Evolutionary conservation across 2,329 filamentous ascomycete species (phyloP).

Genomic region (Cercospora beticola): DNA sequence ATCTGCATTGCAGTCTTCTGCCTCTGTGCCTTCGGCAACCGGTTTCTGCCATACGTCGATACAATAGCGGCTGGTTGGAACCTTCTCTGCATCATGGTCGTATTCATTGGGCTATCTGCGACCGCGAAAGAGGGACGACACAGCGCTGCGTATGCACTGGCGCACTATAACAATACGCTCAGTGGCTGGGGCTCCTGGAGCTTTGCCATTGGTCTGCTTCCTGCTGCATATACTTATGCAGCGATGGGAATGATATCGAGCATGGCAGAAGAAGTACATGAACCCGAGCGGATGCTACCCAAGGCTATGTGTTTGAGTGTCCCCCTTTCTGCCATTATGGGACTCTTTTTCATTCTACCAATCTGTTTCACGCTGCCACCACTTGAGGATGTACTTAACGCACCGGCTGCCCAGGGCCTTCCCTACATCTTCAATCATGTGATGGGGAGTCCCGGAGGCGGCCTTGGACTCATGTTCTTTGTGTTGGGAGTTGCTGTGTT

Average conservation of each 20-base stretch:
- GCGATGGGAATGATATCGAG: constrained; percentile 63
- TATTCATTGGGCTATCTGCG: constrained; percentile 57
- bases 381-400: constrained; percentile 46
- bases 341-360: constrained; percentile 57
- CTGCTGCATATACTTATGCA: constrained; percentile 40
- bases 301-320: constrained; percentile 54
- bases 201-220: constrained; percentile 63
- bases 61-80: constrained; percentile 57
- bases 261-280: constrained; percentile 61
- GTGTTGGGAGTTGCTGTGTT: constrained; percentile 54
- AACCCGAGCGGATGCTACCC: constrained; percentile 55
- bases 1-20: constrained; percentile 64
- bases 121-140: constrained; percentile 57
- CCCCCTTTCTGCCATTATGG: constrained; percentile 55
- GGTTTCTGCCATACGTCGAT: constrained; percentile 63
- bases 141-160: constrained; percentile 51
- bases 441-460: constrained; percentile 51
- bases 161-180: constrained; percentile 56
- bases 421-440: constrained; percentile 53
- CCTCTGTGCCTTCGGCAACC: constrained; percentile 67
- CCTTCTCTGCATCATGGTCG: constrained; percentile 56
- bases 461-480: constrained; percentile 51
- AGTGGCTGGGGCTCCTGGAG: constrained; percentile 61
- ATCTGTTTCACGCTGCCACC: constrained; percentile 54
- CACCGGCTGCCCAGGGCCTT: constrained; percentile 51